Evolutionary conservation across 495 filamentous ascomycete species (phyloP).

Genomic region (Penicillium parvum): DNA sequence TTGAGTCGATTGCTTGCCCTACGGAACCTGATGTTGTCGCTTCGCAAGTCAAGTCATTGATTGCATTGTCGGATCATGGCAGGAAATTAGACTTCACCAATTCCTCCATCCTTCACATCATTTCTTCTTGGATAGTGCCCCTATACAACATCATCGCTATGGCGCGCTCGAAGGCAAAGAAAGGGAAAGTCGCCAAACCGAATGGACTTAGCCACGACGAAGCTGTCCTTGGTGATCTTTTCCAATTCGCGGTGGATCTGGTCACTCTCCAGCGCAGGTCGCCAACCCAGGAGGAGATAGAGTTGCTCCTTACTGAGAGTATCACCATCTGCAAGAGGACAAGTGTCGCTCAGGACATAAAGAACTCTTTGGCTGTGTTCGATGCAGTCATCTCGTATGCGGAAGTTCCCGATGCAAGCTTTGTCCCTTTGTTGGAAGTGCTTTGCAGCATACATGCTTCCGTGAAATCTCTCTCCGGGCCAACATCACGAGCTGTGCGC

Average conservation of each 20-base stretch:
- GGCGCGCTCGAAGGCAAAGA: slow-evolving; percentile 43
- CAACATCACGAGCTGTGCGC: slow-evolving; percentile 69
- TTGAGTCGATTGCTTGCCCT: slow-evolving; percentile 34
- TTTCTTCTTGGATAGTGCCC: slow-evolving; percentile 39
- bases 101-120: slow-evolving; percentile 38
- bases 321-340: slow-evolving; percentile 74
- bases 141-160: slow-evolving; percentile 37
- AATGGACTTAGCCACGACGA: slow-evolving; percentile 54
- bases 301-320: slow-evolving; percentile 59
- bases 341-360: slow-evolving; percentile 66
- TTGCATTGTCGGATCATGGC: slow-evolving; percentile 44
- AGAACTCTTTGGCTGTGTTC: slow-evolving; percentile 69
- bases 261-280: slow-evolving; percentile 80
- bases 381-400: slow-evolving; percentile 76
- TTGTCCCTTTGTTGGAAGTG: slow-evolving; percentile 68
- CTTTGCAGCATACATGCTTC: slow-evolving; percentile 79
- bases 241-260: slow-evolving; percentile 70
- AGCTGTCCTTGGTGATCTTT: slow-evolving; percentile 61
- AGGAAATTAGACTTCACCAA: slow-evolving; percentile 42
- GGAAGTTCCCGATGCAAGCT: slow-evolving; percentile 62
- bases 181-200: slow-evolving; percentile 44
- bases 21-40: slow-evolving; percentile 39
- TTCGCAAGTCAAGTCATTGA: slow-evolving; percentile 37
- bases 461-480: slow-evolving; percentile 61
- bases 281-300: slow-evolving; percentile 63